Conservation (phyloP, 768 basidiomycete species). For the Russula sp. region DNA sequence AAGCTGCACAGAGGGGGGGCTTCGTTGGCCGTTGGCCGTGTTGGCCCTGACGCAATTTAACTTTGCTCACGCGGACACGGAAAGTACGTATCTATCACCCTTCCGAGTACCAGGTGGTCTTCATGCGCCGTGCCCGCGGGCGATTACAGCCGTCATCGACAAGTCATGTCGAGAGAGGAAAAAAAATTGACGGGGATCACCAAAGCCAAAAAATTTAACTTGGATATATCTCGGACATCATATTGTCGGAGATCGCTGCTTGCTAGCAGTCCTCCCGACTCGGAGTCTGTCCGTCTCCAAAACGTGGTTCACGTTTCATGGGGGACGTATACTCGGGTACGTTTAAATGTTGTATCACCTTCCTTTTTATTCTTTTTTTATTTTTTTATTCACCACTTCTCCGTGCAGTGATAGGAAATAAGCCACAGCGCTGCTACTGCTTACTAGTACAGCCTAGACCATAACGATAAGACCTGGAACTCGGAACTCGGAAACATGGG, state of each 20-base stretch:
- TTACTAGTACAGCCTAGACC: not conserved
- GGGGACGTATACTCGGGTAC: not conserved
- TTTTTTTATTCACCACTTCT: not conserved
- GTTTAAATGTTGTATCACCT: not conserved
- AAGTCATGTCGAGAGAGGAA: not conserved
- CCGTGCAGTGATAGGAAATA: not conserved
- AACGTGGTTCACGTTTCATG: not conserved
- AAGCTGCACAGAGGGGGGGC: not conserved
- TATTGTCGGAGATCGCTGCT: not conserved
- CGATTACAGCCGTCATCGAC: not conserved
- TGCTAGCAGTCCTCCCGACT: not conserved
- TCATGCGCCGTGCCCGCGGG: constrained; percentile 5
- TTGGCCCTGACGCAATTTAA: constrained; percentile 6
- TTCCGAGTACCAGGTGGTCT: not conserved
- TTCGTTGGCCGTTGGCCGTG: not conserved
- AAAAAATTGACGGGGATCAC: not conserved
- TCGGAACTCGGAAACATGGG: not conserved
- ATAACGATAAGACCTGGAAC: constrained; percentile 1
- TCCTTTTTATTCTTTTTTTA: not conserved
- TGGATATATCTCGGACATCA: not conserved
- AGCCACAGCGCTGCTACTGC: not conserved
- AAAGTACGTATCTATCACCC: not conserved
- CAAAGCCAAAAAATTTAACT: not conserved
- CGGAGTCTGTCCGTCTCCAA: not conserved
- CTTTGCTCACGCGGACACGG: not conserved